These are phyloP conservation scores for Auricularia heimuer DNA, from an alignment of 768 basidiomycete genomes.

Conservation along the genomic window DNA sequence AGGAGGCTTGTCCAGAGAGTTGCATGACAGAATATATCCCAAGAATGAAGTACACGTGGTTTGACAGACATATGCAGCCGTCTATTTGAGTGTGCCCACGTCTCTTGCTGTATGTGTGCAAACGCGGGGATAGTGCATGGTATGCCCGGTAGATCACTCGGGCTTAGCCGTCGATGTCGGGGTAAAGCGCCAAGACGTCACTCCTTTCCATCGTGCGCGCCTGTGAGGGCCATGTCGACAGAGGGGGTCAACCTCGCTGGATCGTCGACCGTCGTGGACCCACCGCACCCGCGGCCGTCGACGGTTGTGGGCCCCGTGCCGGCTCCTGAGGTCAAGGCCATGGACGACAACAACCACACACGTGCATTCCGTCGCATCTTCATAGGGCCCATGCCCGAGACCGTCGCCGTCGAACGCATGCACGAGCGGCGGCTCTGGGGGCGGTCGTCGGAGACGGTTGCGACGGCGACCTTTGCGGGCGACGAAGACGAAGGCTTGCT, in stretches of 20 bases:
- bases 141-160: too few species aligned
- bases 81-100: too few species aligned
- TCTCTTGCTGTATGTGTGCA: too few species aligned
- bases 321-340: slow-evolving; percentile 4
- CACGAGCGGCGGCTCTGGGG: slow-evolving; percentile 25
- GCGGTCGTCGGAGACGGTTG: slow-evolving; percentile 17
- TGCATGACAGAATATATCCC: too few species aligned
- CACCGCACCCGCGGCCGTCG: slow-evolving; percentile 1
- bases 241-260: slow-evolving; percentile 5
- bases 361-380: slow-evolving; percentile 40
- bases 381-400: slow-evolving; percentile 69
- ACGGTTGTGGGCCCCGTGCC: slow-evolving; percentile 3
- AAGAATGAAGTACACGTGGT: too few species aligned
- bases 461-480: slow-evolving; percentile 15
- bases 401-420: slow-evolving; percentile 29
- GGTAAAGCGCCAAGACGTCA: too few species aligned
- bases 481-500: slow-evolving; percentile 31
- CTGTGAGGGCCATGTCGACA: slow-evolving; percentile 3
- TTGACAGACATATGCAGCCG: too few species aligned
- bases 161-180: too few species aligned
- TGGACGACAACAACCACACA: slow-evolving; percentile 8
- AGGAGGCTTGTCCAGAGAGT: too few species aligned
- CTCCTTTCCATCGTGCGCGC: too few species aligned
- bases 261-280: slow-evolving; percentile 5
- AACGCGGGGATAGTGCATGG: too few species aligned